Base-by-base conservation (phyloP, 441 rosid genomes). In the Populus hybrid region DNA sequence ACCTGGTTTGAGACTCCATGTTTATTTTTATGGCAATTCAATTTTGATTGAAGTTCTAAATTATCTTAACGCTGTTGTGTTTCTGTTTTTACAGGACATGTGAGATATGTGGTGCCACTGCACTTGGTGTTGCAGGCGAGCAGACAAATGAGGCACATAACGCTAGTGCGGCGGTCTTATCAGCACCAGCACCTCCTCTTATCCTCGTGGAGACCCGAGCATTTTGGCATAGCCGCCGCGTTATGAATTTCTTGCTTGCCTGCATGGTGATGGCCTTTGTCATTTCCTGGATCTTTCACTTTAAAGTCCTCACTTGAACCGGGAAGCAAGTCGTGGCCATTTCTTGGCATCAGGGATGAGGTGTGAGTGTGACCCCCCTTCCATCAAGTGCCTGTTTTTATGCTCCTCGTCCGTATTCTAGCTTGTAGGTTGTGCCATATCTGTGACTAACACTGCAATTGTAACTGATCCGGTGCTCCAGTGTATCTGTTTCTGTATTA, bases 231-330 rank as follows among this genome's bases (percentile, higher is more conserved):
- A 84, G 92, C 71, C 89, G 84, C 21, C 88, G 90, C 5, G 24
- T 87, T 24, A 82, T 89, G 73, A 89, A 89, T 65, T 84, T 85
- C 81, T 81, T 88, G 70, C 87, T 89, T 9, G 92, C 88, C 18
- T 87, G 90, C 75, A 84, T 87, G 89, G 85, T 88, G 20, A 79
- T 88, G 67, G 91, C 91, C 14, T 88, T 88, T 23, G 81, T 87
- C 71, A 80, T 89, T 71, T 89, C 92, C 1, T 89, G 92, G 92
- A 88, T 89, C 24, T 87, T 87, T 67, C 92, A 87, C 80, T 85
- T 86, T 70, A 82, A 80, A 69, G 75, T 85, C 66, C 87, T 85
- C 50, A 70, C 88, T 24, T 78, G 75, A 78, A n/a, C 67, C 10
- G 71, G 4, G 16, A 23, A 30, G 12, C 7, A 46, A 35, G 67